Percentiles rank a stretch among this genome's conserved stretches.
Conservation (phyloP, 495 filamentous ascomycete genomes). For the Rhypophila decipiens region DNA sequence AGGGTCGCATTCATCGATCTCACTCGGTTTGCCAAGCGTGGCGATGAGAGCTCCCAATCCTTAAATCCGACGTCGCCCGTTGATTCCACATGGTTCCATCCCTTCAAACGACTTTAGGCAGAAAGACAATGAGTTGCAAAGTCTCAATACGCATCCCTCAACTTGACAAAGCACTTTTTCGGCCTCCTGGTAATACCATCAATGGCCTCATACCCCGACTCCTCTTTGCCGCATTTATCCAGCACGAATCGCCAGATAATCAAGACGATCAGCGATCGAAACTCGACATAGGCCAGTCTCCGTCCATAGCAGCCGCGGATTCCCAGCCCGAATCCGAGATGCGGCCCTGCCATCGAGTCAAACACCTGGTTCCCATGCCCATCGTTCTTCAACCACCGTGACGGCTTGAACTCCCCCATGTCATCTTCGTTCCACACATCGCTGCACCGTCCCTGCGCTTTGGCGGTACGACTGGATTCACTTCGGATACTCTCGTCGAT, state of each 20-base stretch:
- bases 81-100: no score
- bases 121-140: no score
- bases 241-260: not conserved
- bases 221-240: not conserved
- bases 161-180: not conserved
- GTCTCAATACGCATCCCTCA: not conserved
- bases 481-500: constrained; percentile 17
- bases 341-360: constrained; percentile 21
- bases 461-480: no score
- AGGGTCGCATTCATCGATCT: no score
- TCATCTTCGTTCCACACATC: constrained; percentile 36
- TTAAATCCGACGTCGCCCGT: no score
- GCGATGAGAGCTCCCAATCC: no score
- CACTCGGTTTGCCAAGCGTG: no score
- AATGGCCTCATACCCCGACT: not conserved
- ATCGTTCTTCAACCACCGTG: constrained; percentile 25
- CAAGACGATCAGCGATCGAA: not conserved
- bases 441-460: constrained; percentile 17
- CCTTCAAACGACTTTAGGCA: no score
- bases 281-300: not conserved
- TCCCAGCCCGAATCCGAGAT: constrained; percentile 46
- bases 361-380: constrained; percentile 16
- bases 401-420: constrained; percentile 36
- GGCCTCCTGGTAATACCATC: not conserved
- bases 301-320: constrained; percentile 37